Conservation (phyloP, 1,139 yeast genomes). For the Yamadazyma mexicana region DNA sequence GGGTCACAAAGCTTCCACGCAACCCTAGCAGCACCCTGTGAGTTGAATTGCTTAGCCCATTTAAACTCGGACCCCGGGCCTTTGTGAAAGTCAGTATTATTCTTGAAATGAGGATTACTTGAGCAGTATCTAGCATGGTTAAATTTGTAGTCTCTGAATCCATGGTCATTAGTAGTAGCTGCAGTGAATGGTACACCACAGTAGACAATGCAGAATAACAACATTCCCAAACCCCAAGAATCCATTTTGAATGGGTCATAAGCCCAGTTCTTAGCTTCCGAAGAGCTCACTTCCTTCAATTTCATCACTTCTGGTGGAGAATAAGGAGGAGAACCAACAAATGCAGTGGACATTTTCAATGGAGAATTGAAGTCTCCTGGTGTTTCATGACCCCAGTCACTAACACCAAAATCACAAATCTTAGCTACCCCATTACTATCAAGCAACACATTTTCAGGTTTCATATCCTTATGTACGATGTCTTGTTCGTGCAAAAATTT, state of each 20-base stretch:
- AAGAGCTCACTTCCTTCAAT: conserved; percentile 39
- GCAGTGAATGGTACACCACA: conserved; percentile 61
- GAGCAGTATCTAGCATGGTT: conserved; percentile 51
- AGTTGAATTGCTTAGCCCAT: conserved; percentile 60
- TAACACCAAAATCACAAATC: conserved; percentile 75
- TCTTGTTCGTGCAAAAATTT: conserved; percentile 56
- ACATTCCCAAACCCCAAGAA: conserved; percentile 71
- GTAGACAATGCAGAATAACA: conserved; percentile 59
- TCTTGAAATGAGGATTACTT: conserved; percentile 56
- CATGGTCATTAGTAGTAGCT: conserved; percentile 51
- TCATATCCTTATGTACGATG: conserved; percentile 64
- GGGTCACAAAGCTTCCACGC: conserved; percentile 81
- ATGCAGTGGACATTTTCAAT: conserved; percentile 43
- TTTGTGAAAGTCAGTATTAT: conserved; percentile 39
- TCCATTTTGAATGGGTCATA: conserved; percentile 73
- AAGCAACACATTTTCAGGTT: conserved; percentile 63
- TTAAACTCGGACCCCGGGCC: conserved; percentile 73
- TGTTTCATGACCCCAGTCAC: conserved; percentile 60
- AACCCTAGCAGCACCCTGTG: conserved; percentile 60
- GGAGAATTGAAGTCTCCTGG: conserved; percentile 54
- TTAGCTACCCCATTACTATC: conserved; percentile 61
- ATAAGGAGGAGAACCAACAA: conserved; percentile 80
- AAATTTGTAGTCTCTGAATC: conserved; percentile 57
- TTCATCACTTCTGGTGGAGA: conserved; percentile 75
- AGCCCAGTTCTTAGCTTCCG: conserved; percentile 41